These are phyloP conservation scores for Cutaneotrichosporon cavernicola DNA, from an alignment of 1,284 basidiomycete species.

Conservation along the genomic window DNA sequence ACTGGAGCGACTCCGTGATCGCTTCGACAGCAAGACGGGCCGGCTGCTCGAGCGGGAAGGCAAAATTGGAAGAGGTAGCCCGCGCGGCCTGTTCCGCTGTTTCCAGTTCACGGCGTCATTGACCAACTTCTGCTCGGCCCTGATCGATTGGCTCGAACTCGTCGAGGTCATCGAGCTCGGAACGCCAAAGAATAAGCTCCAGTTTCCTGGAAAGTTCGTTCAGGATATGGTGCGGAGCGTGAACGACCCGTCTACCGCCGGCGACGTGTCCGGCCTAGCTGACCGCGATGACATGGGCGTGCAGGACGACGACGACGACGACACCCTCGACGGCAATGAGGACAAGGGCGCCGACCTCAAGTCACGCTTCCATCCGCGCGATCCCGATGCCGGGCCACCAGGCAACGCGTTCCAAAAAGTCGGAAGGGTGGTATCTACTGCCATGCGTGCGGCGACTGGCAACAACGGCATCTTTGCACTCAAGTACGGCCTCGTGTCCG, in stretches of 20 bases:
- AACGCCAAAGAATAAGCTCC: conserved; percentile 50
- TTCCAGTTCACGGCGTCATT: conserved; percentile 54
- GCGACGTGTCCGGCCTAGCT: not conserved
- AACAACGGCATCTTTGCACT: conserved; percentile 57
- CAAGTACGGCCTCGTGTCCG: conserved; percentile 60
- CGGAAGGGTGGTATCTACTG: conserved; percentile 27
- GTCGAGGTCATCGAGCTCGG: conserved; percentile 46
- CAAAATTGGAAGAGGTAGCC: conserved; percentile 26
- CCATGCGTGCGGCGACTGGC: conserved; percentile 34
- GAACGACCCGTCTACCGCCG: conserved; percentile 26
- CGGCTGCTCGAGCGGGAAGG: conserved; percentile 26
- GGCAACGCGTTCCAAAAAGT: conserved; percentile 41
- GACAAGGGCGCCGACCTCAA: conserved; percentile 6
- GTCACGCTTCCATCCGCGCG: conserved; percentile 8
- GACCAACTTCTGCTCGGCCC: conserved; percentile 39
- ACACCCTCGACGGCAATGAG: not conserved
- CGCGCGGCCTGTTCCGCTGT: conserved; percentile 52
- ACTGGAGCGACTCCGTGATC: conserved; percentile 57
- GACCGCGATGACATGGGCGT: not conserved
- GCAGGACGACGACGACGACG: not conserved
- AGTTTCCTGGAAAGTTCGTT: conserved; percentile 53
- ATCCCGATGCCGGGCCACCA: conserved; percentile 49
- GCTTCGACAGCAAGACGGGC: conserved; percentile 45
- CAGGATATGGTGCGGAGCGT: conserved; percentile 49
- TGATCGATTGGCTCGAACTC: conserved; percentile 47